Evolutionary conservation across 2,329 filamentous ascomycete species (phyloP).

Genomic region (Geosmithia flava): DNA sequence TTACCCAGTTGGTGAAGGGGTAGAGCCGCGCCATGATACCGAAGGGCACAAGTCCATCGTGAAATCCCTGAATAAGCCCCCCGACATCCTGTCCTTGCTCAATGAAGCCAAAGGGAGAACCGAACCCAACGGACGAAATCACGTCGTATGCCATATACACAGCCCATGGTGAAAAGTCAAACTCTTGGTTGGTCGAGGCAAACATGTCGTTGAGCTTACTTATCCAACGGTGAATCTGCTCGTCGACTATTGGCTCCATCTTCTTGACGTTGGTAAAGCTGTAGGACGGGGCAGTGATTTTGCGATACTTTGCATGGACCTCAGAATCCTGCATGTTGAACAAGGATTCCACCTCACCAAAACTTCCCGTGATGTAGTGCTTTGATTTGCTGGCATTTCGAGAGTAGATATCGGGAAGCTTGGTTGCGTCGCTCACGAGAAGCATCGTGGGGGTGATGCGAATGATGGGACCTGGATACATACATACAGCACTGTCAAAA

Average conservation of each 20-base stretch:
- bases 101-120: constrained; percentile 42
- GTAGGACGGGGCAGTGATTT: constrained; percentile 41
- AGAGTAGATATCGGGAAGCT: constrained; percentile 43
- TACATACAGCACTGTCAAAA: not conserved
- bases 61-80: constrained; percentile 40
- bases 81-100: constrained; percentile 36
- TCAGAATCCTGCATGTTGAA: constrained; percentile 45
- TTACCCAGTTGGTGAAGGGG: constrained; percentile 41
- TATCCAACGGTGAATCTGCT: constrained; percentile 36
- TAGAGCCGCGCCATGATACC: constrained; percentile 38
- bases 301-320: constrained; percentile 37
- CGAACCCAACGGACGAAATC: constrained; percentile 43
- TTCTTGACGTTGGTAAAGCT: constrained; percentile 43
- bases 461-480: constrained; percentile 31
- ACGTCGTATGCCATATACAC: constrained; percentile 46
- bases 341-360: constrained; percentile 39
- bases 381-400: constrained; percentile 43
- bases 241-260: constrained; percentile 44
- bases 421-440: constrained; percentile 36
- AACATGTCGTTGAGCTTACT: constrained; percentile 32
- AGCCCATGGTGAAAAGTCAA: constrained; percentile 45
- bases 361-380: constrained; percentile 45
- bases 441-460: constrained; percentile 40
- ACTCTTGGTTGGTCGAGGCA: constrained; percentile 24
- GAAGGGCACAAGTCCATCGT: constrained; percentile 36